Conservation (phyloP, 2,329 filamentous ascomycete species). For the Fusarium sp. region DNA sequence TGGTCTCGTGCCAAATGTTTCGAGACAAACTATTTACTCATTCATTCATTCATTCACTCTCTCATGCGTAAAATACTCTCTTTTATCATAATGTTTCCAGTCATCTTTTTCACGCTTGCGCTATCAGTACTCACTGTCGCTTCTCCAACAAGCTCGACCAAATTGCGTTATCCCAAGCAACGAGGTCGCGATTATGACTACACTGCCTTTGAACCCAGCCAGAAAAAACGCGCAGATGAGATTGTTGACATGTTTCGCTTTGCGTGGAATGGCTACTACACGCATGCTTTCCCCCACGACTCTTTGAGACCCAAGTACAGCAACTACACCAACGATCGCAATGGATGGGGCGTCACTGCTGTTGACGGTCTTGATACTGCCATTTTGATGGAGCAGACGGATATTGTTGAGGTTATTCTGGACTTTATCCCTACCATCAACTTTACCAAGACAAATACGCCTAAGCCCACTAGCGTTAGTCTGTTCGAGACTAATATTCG, state of each 20-base stretch:
- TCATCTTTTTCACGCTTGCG: neutral
- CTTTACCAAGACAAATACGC: conserved; percentile 16
- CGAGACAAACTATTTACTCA: too few species aligned
- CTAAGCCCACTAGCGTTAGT: conserved; percentile 57
- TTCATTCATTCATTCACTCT: too few species aligned
- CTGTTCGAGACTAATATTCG: conserved; percentile 69
- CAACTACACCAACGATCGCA: conserved; percentile 20
- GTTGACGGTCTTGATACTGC: conserved; percentile 28
- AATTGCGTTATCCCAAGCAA: conserved; percentile 1
- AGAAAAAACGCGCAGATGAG: conserved; percentile 16
- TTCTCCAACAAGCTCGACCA: neutral
- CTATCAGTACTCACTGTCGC: neutral
- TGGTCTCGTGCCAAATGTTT: neutral
- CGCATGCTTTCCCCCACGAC: conserved; percentile 12
- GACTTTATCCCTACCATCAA: conserved; percentile 19
- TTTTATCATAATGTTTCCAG: neutral
- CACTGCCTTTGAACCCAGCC: conserved; percentile 20
- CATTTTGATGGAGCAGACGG: conserved; percentile 28
- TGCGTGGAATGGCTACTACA: conserved; percentile 24
- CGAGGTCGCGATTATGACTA: conserved; percentile 21
- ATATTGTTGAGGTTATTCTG: conserved; percentile 20
- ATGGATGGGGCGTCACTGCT: conserved; percentile 29
- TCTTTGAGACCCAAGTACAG: conserved; percentile 15
- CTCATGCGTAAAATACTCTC: neutral
- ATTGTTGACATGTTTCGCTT: conserved; percentile 27